Conservation (phyloP, 371 early-diverging fungal species). For the Mortierella sp. region DNA sequence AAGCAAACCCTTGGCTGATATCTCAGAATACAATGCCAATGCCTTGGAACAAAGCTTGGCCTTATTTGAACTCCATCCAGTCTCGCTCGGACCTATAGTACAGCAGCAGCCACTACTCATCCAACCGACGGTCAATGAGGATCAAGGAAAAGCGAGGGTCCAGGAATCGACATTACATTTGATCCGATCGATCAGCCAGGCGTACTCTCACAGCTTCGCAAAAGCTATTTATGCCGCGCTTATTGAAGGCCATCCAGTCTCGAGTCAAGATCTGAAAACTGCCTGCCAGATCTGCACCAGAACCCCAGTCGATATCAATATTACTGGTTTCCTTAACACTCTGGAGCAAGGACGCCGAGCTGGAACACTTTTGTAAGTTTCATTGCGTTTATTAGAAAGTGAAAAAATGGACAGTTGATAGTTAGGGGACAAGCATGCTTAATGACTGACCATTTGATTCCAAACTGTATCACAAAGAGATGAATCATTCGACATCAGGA, state of each 20-base stretch:
- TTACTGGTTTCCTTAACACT: slow-evolving; percentile 79
- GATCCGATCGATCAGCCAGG: slow-evolving; percentile 47
- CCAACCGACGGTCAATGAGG: slow-evolving; percentile 48
- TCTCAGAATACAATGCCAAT: slow-evolving; percentile 30
- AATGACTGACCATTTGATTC: not conserved
- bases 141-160: slow-evolving; percentile 36
- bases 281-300: slow-evolving; percentile 74
- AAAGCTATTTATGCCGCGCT: slow-evolving; percentile 73
- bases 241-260: slow-evolving; percentile 68
- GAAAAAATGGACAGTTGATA: not conserved
- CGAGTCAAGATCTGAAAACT: slow-evolving; percentile 67
- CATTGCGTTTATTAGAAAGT: not conserved
- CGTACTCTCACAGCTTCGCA: slow-evolving; percentile 68
- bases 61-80: slow-evolving; percentile 41
- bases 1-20: slow-evolving; percentile 56
- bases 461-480: slow-evolving; percentile 37
- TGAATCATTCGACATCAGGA: slow-evolving; percentile 58
- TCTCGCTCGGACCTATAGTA: slow-evolving; percentile 20
- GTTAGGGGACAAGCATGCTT: not conserved
- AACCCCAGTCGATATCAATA: slow-evolving; percentile 74
- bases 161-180: slow-evolving; percentile 47
- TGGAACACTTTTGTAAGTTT: slow-evolving; percentile 55
- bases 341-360: slow-evolving; percentile 62
- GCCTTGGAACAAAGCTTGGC: slow-evolving; percentile 25
- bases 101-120: slow-evolving; percentile 30